phyloP scores from a whole-genome alignment of 1,139 yeast species.

The Kodamaea arcana region DNA sequence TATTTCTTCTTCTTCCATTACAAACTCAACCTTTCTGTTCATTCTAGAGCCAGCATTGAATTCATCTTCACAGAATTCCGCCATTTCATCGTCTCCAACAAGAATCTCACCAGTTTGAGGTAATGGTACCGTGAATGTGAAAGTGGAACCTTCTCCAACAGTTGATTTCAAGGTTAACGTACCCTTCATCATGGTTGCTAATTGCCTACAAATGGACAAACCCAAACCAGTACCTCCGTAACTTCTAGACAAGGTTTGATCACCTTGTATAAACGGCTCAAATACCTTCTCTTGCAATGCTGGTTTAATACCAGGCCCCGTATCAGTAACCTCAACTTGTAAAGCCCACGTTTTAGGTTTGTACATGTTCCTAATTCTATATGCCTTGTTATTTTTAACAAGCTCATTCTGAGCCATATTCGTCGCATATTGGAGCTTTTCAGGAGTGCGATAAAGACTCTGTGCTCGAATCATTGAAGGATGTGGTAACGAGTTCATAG shows the following conservation, averaged over 20 bases:
- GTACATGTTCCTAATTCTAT: slow-evolving; percentile 33
- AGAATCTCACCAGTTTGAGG: slow-evolving; percentile 63
- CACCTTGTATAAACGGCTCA: slow-evolving; percentile 96
- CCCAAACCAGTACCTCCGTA: slow-evolving; percentile 92
- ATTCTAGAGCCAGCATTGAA: slow-evolving; percentile 36
- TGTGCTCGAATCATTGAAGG: background rate
- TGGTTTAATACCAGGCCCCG: slow-evolving; percentile 90
- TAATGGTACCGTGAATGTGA: slow-evolving; percentile 75
- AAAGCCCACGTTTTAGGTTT: slow-evolving; percentile 53
- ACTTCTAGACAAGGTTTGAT: slow-evolving; percentile 85
- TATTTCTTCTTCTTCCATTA: slow-evolving; percentile 14
- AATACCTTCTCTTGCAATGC: slow-evolving; percentile 78
- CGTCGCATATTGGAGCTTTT: slow-evolving; percentile 3
- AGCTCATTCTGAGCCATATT: slow-evolving; percentile 13
- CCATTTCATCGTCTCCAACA: slow-evolving; percentile 36
- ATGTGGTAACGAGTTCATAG: slow-evolving; percentile 1
- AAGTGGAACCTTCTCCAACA: slow-evolving; percentile 76
- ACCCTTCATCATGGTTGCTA: slow-evolving; percentile 87
- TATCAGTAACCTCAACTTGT: slow-evolving; percentile 76
- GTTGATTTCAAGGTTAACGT: slow-evolving; percentile 66
- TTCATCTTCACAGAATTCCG: slow-evolving; percentile 41
- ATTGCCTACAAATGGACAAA: slow-evolving; percentile 84
- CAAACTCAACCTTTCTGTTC: slow-evolving; percentile 39
- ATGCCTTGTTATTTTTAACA: slow-evolving; percentile 33
- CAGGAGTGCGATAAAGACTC: background rate